Conservation (phyloP, 2,329 filamentous ascomycete species). For the Gliomastix tumulicola region DNA sequence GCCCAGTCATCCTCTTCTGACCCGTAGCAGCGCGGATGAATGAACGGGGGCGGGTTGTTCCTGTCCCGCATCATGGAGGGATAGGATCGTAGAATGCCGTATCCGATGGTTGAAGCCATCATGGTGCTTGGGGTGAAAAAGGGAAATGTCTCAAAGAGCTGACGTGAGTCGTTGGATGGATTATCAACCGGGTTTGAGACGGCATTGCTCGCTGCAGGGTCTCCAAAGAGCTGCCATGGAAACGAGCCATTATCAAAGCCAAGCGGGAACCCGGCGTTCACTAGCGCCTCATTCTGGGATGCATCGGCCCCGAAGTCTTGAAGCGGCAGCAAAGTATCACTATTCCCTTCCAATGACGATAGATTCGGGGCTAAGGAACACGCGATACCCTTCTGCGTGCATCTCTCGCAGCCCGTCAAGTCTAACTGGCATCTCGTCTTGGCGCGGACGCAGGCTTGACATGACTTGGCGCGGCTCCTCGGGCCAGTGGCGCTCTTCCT, state of each 20-base stretch:
- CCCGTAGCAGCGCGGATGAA: constrained; percentile 2
- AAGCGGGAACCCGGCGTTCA: background rate
- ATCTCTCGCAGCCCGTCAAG: background rate
- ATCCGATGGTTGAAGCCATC: constrained; percentile 2
- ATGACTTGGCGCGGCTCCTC: background rate
- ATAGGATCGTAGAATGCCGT: constrained; percentile 2
- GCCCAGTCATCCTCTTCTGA: background rate
- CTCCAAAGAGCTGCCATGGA: background rate
- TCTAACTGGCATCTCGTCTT: background rate
- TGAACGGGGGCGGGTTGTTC: background rate
- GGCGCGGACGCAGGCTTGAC: background rate
- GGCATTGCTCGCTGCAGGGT: background rate
- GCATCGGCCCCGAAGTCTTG: no score
- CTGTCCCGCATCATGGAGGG: background rate
- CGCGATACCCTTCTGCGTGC: background rate
- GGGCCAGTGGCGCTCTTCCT: background rate
- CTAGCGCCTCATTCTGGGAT: background rate
- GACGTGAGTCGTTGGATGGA: background rate
- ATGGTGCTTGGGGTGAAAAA: constrained; percentile 1
- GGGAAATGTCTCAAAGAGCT: constrained; percentile 1
- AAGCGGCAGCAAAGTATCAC: background rate
- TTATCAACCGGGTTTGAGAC: background rate
- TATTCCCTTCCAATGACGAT: background rate
- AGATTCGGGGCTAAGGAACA: background rate
- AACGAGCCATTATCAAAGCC: background rate